phyloP scores from a whole-genome alignment of 306 rosid genomes.

The Prunus padus region DNA sequence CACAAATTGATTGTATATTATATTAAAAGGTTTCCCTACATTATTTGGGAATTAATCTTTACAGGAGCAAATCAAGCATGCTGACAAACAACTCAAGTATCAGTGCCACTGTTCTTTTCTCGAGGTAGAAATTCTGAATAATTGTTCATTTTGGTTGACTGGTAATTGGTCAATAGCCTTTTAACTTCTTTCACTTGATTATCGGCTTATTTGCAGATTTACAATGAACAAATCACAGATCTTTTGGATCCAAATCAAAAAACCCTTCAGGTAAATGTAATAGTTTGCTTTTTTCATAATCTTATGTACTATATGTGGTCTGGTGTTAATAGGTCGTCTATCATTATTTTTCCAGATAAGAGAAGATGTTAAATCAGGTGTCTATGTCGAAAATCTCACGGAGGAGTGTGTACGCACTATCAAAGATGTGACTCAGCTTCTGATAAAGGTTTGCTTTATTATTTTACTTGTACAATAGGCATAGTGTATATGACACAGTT shows the following conservation, averaged over 20 bases:
- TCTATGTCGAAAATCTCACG: constrained; percentile 91
- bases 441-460: constrained; percentile 65
- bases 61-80: constrained; percentile 89
- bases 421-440: constrained; percentile 72
- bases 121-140: constrained; percentile 52
- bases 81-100: constrained; percentile 79
- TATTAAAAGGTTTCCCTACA: constrained; percentile 7
- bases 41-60: constrained; percentile 22
- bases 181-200: constrained; percentile 26
- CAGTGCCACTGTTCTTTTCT: constrained; percentile 94
- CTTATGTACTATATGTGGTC: constrained; percentile 5
- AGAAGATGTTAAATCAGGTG: constrained; percentile 99
- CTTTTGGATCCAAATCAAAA: constrained; percentile 81
- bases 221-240: constrained; percentile 97
- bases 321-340: constrained; percentile 18
- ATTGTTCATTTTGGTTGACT: constrained; percentile 18
- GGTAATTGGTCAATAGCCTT: constrained; percentile 7
- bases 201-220: constrained; percentile 59
- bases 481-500: constrained; percentile 4
- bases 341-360: constrained; percentile 58
- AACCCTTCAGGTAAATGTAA: constrained; percentile 68
- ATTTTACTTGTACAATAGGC: constrained; percentile 1
- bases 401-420: constrained; percentile 72
- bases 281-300: constrained; percentile 12
- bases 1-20: not conserved